Evolutionary conservation across 352 stramenopile species (phyloP), one percentile per base, ranked within the genome.

Genomic region (Pythium biforme): DNA sequence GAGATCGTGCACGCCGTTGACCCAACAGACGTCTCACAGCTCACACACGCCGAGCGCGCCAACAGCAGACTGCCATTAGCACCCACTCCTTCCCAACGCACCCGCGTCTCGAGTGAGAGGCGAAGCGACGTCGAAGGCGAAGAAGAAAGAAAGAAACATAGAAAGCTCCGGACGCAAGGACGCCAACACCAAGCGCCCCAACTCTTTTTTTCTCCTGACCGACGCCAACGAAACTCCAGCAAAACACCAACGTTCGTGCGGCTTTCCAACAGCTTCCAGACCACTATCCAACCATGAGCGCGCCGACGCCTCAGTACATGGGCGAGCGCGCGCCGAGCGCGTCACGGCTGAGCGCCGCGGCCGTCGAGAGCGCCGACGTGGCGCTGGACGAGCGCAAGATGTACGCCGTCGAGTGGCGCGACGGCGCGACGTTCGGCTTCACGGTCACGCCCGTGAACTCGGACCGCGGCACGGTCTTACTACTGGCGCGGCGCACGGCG

Each of bases 321-420:
- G 40, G 33, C 22, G 31, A 55, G 20, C 55, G 55, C 46, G 47
- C 41, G 19, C 39, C 48, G 37, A 65, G 49, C 43, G 34, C 60
- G 27, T 51, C 31, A 29, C 46, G 62, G 17, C 54, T 62, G 41
- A 62, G 61, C 27, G 27, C 41, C 17, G 45, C 53, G 47, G 61
- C 61, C 34, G 61, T 57, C 26, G 49, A 56, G 27, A 57, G 39
- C 0, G 49, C 58, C 37, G 76, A 76, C 45, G 67, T 91, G 48
- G 66, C 72, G 45, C 74, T 91, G 19, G 76, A 91, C 58, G 79
- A 91, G 69, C 76, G 75, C 63, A 79, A 86, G 56, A 91, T 91
- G 82, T 91, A 91, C 67, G 80, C 77, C 9, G 78, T 86, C 48
- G 73, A 88, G 66, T 91, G 82, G 82, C 68, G 69, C 53, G 78